Conservation (phyloP, 2,329 filamentous ascomycete species). For the Sclerotinia glacialis region DNA sequence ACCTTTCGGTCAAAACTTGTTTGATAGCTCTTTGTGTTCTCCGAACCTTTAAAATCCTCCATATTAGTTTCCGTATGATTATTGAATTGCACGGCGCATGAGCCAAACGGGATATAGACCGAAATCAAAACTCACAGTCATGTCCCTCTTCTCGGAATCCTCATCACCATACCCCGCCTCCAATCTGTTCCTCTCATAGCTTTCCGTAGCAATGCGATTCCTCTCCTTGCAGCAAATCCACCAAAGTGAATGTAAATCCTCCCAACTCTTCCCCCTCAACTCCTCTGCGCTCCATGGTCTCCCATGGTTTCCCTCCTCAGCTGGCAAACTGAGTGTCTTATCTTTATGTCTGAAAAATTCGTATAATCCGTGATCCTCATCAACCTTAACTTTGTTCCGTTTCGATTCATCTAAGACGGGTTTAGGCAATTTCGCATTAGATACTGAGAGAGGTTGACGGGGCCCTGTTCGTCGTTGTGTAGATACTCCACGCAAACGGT, state of each 20-base stretch:
- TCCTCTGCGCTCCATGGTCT: conserved; percentile 83
- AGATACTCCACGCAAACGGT: conserved; percentile 76
- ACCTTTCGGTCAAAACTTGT: conserved; percentile 81
- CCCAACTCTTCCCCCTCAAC: conserved; percentile 85
- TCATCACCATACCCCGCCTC: conserved; percentile 70
- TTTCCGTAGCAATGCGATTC: conserved; percentile 81
- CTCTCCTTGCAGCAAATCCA: conserved; percentile 91
- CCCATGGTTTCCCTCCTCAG: conserved; percentile 69
- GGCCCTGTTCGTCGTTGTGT: conserved; percentile 75
- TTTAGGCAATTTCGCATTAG: conserved; percentile 67
- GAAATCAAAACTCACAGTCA: conserved; percentile 54
- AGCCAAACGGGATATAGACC: conserved; percentile 5
- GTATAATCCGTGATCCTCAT: conserved; percentile 84
- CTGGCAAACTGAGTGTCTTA: conserved; percentile 67
- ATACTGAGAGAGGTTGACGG: conserved; percentile 70
- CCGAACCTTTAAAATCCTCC: conserved; percentile 55
- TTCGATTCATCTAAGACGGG: conserved; percentile 61
- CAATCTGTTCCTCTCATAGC: conserved; percentile 63
- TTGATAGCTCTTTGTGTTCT: conserved; percentile 80
- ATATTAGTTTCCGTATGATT: conserved; percentile 6
- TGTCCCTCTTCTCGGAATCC: conserved; percentile 63
- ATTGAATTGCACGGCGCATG: conserved; percentile 3
- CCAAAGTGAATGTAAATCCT: conserved; percentile 89
- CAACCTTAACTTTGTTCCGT: conserved; percentile 52
- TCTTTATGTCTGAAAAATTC: conserved; percentile 78